Base-by-base conservation (phyloP, 805 yeast genomes). In the Metschnikowia similis region DNA sequence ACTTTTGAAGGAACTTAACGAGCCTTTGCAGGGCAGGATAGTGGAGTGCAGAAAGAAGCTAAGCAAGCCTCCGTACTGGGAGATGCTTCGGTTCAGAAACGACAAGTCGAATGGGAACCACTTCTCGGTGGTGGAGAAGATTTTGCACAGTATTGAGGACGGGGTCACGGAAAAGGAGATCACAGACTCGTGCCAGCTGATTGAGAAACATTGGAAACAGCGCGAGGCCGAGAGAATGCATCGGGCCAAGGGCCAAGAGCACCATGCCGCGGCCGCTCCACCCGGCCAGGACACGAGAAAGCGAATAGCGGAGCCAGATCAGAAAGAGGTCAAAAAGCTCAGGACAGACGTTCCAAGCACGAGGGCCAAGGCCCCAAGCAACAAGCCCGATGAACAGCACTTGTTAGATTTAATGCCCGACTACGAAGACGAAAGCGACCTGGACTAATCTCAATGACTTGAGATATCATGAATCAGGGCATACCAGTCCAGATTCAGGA, bases 21-120 rank as follows among this genome's bases (percentile, higher is more conserved):
- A 92, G 66, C 96, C 97, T 0, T 75, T 94, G 46, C 89, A 92
- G 61, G 96, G 91, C 21, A 75, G 98, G 53, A 82, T 95, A 30
- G 91, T 84, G 1, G 99, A 94, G 66, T 89, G 94, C 55, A 76
- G 86, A 48, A 80, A 83, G 62, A 86, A 83, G 53, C 70, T 72
- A 26, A 76, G 77, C 42, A 69, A 69, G 17, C 66, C 67, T 2
- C 85, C 85, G 3, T 79, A 77, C 41, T 94, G 99, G 99, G 81
- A 82, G 52, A 76, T 88, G 72, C 66, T 92, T 50, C 76, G 99
- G 52, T 94, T 92, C 66, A 78, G 99, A 64, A 96, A 94, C 69
- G 99, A 94, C 67, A 94, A 94, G 63, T 67, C 79, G 14, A 85
- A 87, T 62, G 98, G 96, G 8, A 94, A 94, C 66, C 96, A 89